These are phyloP conservation scores for Leucoagaricus sp. DNA, from an alignment of 1,284 basidiomycete species.

Conservation along the genomic window DNA sequence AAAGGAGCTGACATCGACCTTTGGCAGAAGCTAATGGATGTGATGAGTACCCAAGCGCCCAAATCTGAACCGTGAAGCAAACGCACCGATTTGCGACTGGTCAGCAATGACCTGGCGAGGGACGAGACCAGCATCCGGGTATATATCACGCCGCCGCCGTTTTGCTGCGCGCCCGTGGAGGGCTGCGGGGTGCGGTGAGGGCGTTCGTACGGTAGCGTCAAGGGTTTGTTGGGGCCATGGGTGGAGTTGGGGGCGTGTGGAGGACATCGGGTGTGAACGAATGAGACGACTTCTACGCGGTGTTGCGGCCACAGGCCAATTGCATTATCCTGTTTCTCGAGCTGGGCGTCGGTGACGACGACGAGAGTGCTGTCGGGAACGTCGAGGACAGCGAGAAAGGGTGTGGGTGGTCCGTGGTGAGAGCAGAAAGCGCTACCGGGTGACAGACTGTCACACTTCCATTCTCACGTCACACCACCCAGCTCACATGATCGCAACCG, in stretches of 20 bases:
- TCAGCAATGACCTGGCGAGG: conserved; percentile 39
- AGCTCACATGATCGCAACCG: conserved; percentile 6
- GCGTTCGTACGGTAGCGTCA: not conserved
- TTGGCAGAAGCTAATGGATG: conserved; percentile 30
- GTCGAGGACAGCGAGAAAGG: conserved; percentile 8
- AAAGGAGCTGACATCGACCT: conserved; percentile 36
- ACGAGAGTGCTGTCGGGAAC: conserved; percentile 13
- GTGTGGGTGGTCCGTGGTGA: conserved; percentile 12
- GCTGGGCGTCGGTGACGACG: conserved; percentile 2
- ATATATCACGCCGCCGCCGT: conserved; percentile 15
- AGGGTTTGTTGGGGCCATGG: conserved; percentile 20
- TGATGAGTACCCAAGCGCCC: conserved; percentile 10
- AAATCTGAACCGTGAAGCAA: not conserved
- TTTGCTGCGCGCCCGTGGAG: conserved; percentile 15
- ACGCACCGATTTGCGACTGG: conserved; percentile 34
- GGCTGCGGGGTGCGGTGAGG: conserved; percentile 12
- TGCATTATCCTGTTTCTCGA: conserved; percentile 7
- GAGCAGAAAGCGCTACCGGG: not conserved
- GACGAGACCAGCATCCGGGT: conserved; percentile 3
- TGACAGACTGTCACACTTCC: conserved; percentile 8
- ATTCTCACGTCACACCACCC: conserved; percentile 8
- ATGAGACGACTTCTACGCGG: conserved; percentile 11
- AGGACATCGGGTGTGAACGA: conserved; percentile 7
- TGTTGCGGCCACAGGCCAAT: conserved; percentile 13
- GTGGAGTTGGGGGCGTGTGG: conserved; percentile 14